Evolutionary conservation across 129 eudicot genomes (phyloP).

Genomic region (Lactuca saligna): DNA sequence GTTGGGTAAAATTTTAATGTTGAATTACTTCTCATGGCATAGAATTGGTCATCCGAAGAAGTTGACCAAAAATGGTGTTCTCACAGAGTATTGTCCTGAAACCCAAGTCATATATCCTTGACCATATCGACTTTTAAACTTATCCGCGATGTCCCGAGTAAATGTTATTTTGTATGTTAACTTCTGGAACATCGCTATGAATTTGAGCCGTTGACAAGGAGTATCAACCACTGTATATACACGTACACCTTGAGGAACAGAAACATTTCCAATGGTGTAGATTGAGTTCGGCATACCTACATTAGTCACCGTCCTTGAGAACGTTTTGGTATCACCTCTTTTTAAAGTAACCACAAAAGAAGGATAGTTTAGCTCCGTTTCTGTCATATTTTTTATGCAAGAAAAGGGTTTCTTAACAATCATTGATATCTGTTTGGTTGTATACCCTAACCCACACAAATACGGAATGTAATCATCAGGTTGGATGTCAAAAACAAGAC

Average conservation of each 20-base stretch:
- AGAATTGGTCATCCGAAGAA: constrained; percentile 7
- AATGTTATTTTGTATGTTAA: constrained; percentile 42
- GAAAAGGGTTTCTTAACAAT: constrained; percentile 16
- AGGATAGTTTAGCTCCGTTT: constrained; percentile 64
- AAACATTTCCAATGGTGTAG: constrained; percentile 21
- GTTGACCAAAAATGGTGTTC: constrained; percentile 39
- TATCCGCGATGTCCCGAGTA: constrained; percentile 4
- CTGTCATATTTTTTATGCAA: constrained; percentile 39
- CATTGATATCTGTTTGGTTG: constrained; percentile 14
- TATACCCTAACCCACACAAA: constrained; percentile 55
- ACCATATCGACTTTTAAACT: constrained; percentile 8
- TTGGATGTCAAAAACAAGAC: constrained; percentile 56
- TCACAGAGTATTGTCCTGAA: constrained; percentile 32
- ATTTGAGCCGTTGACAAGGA: constrained; percentile 24
- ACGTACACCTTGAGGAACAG: constrained; percentile 25
- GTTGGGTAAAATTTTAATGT: no score
- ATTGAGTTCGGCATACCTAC: constrained; percentile 39
- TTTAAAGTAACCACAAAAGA: constrained; percentile 44
- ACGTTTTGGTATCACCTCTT: constrained; percentile 5
- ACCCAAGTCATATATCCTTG: constrained; percentile 51
- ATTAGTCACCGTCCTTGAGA: constrained; percentile 51
- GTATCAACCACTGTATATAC: constrained; percentile 25
- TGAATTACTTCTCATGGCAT: no score
- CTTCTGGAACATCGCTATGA: constrained; percentile 35
- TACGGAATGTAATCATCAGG: constrained; percentile 58